These are phyloP conservation scores for Pythium folliculosum DNA, from an alignment of 352 stramenopile species.

Conservation along the genomic window DNA sequence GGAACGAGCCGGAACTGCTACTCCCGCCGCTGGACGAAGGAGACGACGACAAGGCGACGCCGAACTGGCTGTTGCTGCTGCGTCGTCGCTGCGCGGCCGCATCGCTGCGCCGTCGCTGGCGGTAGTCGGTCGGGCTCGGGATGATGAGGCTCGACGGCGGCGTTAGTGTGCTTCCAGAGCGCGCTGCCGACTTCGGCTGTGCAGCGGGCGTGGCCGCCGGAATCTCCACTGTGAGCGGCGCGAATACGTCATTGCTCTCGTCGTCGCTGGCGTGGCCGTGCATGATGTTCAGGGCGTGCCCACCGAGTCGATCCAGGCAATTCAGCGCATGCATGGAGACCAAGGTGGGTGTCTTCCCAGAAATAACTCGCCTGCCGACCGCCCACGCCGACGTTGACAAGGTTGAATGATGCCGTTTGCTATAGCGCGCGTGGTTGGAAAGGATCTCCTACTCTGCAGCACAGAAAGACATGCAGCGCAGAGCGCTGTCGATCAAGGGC, in stretches of 20 bases:
- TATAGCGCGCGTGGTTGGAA: no score
- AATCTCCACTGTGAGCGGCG: constrained; percentile 2
- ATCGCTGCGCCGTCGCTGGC: constrained; percentile 9
- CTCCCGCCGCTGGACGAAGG: constrained; percentile 9
- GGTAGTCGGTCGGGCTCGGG: constrained; percentile 1
- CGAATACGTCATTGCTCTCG: neutral
- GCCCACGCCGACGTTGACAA: no score
- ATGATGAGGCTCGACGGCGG: constrained; percentile 20
- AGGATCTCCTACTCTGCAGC: no score
- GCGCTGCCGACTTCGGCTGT: neutral
- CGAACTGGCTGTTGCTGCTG: constrained; percentile 10
- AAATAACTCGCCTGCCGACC: no score
- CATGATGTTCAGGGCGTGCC: neutral
- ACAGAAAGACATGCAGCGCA: no score
- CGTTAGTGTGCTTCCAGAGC: constrained; percentile 6
- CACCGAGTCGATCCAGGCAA: no score
- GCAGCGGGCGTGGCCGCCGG: neutral
- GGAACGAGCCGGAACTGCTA: constrained; percentile 38
- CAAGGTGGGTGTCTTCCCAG: neutral
- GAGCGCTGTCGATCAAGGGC: no score
- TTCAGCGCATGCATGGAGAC: no score
- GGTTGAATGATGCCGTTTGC: no score
- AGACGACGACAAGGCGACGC: constrained; percentile 6
- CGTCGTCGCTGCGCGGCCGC: neutral
- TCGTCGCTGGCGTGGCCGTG: neutral